Evolutionary conservation across 2,329 filamentous ascomycete species (phyloP), one percentile per base, ranked within the genome.

Genomic region (Xylariales sp.): DNA sequence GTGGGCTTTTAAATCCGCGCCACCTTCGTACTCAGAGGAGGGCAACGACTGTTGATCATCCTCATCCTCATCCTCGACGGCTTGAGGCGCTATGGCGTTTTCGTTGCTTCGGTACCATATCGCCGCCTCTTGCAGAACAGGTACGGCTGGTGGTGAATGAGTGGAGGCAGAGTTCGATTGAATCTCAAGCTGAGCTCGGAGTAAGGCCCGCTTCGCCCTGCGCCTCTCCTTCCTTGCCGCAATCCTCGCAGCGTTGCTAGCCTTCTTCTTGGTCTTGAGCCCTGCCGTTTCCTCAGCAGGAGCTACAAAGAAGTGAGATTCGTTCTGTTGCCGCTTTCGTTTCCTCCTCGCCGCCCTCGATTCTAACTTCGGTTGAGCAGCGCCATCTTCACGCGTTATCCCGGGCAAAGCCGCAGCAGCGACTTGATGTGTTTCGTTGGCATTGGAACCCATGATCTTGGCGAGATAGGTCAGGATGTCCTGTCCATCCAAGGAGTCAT

Each of bases 1-100:
- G 52, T 42, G 44, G 31, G 38, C 51, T 56, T 63, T 62, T 61
- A 46, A 44, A 46, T n/a, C 10, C 4, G 20, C 36, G n/a, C 28
- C 21, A 14, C n/a, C 35, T 6, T 38, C 40, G 14, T 22, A 19
- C 14, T 18, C 38, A 29, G 8, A 9, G n/a, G n/a, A n/a, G n/a
- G n/a, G n/a, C n/a, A n/a, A n/a, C n/a, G n/a, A n/a, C n/a, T n/a
- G n/a, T n/a, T n/a, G n/a, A n/a, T n/a, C n/a, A n/a, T n/a, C n/a
- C n/a, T n/a, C n/a, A n/a, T n/a, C n/a, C n/a, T n/a, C n/a, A n/a
- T n/a, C n/a, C n/a, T n/a, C n/a, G n/a, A n/a, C n/a, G n/a, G n/a
- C n/a, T n/a, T n/a, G 18, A 22, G 19, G 20, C 37, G n/a, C n/a
- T 16, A 10, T 40, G 33, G 15, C 24, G n/a, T 37, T 19, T 6